Percentiles rank a stretch among this genome's conserved stretches.
Evolutionary conservation across 2,329 filamentous ascomycete species (phyloP).

Genomic region (Pestalotiopsis sp.): DNA sequence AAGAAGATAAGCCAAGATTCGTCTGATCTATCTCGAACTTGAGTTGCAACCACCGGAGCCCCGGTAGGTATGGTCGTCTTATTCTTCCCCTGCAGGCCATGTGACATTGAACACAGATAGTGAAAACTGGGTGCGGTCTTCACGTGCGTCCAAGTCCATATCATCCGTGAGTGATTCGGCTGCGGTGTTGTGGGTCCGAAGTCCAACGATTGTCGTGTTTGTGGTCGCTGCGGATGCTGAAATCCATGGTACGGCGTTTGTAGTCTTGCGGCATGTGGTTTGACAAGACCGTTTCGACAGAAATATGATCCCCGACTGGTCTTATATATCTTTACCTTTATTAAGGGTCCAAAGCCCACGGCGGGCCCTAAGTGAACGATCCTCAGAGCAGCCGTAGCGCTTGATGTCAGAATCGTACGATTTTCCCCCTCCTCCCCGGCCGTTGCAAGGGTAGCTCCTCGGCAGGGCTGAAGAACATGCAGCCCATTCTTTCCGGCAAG

Average conservation of each 20-base stretch:
- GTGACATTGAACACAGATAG: not conserved
- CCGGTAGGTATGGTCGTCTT: too few relatives aligned
- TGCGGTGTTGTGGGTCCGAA: not conserved
- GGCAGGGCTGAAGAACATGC: constrained; percentile 1
- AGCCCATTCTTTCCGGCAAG: constrained; percentile 2
- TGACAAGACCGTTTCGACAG: not conserved
- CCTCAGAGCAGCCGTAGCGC: constrained; percentile 3
- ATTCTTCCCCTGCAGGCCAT: not conserved
- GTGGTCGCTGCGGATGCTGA: not conserved
- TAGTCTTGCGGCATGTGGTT: not conserved
- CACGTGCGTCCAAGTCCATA: not conserved
- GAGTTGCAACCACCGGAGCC: not conserved
- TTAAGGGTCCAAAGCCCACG: not conserved
- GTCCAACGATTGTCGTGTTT: not conserved
- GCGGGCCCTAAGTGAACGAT: not conserved
- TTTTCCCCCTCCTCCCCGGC: not conserved
- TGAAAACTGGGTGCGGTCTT: not conserved
- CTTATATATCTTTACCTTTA: not conserved
- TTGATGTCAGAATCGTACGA: constrained; percentile 11
- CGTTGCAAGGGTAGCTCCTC: constrained; percentile 5
- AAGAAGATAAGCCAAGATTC: not conserved
- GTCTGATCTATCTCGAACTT: not conserved
- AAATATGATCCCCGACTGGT: not conserved
- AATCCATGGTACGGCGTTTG: not conserved
- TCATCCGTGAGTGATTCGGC: not conserved